phyloP scores from a whole-genome alignment of 306 rosid genomes.

The Dalbergia cultrata region DNA sequence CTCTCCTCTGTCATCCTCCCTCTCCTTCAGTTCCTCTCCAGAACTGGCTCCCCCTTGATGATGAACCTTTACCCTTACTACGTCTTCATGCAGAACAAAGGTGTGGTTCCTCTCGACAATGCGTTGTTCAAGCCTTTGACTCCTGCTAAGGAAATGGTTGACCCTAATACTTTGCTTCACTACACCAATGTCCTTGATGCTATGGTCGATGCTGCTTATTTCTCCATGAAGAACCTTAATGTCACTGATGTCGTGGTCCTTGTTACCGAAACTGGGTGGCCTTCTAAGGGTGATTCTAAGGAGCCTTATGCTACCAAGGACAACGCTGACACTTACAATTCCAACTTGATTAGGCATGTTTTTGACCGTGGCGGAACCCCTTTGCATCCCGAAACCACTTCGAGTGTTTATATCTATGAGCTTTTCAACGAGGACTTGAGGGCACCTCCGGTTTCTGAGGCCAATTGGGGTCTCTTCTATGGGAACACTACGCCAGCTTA shows the following conservation, averaged over 20 bases:
- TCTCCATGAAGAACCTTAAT: slow-evolving; percentile 89
- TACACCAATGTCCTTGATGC: slow-evolving; percentile 90
- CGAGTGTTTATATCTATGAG: slow-evolving; percentile 82
- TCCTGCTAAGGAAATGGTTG: slow-evolving; percentile 93
- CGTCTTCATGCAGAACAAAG: slow-evolving; percentile 93
- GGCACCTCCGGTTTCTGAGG: slow-evolving; percentile 86
- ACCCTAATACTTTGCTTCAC: slow-evolving; percentile 93
- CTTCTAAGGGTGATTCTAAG: slow-evolving; percentile 81
- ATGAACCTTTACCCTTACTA: slow-evolving; percentile 95
- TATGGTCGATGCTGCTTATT: slow-evolving; percentile 89
- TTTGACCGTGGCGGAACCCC: slow-evolving; percentile 84
- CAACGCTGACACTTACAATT: slow-evolving; percentile 87
- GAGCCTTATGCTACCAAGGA: slow-evolving; percentile 90
- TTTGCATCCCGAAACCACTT: slow-evolving; percentile 78
- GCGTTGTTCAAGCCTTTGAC: slow-evolving; percentile 84
- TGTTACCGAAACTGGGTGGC: slow-evolving; percentile 95
- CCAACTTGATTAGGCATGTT: slow-evolving; percentile 84
- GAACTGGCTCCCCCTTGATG: slow-evolving; percentile 81
- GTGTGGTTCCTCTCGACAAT: slow-evolving; percentile 91
- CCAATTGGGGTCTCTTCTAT: slow-evolving; percentile 89
- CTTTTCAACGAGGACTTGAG: slow-evolving; percentile 85
- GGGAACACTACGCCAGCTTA: slow-evolving; percentile 78
- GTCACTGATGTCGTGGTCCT: slow-evolving; percentile 82
- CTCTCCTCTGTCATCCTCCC: slow-evolving; percentile 56
- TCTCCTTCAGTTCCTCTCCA: slow-evolving; percentile 76